Evolutionary conservation across 2,329 filamentous ascomycete species (phyloP).

Genomic region (Canariomyces notabilis): DNA sequence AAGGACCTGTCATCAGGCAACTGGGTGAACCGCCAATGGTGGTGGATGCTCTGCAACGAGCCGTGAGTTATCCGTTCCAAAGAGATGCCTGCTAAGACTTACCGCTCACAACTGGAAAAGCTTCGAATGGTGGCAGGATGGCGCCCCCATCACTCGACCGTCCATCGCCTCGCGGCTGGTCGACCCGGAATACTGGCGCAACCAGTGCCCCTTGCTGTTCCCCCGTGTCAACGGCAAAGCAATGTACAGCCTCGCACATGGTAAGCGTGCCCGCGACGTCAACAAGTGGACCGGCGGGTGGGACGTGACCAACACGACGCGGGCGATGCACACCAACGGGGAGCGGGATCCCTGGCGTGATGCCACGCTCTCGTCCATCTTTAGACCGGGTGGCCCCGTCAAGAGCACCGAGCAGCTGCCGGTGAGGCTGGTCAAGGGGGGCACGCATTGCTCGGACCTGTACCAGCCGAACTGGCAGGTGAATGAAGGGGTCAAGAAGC

Average conservation of each 20-base stretch:
- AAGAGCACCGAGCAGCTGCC: conserved; percentile 31
- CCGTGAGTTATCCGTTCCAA: conserved; percentile 23
- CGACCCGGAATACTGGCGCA: conserved; percentile 35
- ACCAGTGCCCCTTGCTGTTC: conserved; percentile 44
- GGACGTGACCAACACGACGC: conserved; percentile 36
- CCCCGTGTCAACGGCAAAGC: conserved; percentile 26
- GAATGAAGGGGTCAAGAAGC: conserved; percentile 45
- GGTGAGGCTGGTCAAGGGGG: conserved; percentile 32
- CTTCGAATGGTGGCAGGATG: conserved; percentile 39
- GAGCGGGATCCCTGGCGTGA: conserved; percentile 39
- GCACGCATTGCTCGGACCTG: conserved; percentile 38
- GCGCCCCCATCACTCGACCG: conserved; percentile 38
- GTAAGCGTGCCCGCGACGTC: conserved; percentile 30
- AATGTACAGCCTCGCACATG: conserved; percentile 32
- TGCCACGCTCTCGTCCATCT: conserved; percentile 33
- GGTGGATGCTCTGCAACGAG: conserved; percentile 52
- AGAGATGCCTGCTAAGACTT: not conserved
- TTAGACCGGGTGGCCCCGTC: conserved; percentile 36
- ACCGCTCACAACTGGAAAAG: conserved; percentile 15
- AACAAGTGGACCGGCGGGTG: conserved; percentile 39
- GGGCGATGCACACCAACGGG: conserved; percentile 38
- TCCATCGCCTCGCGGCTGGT: conserved; percentile 39
- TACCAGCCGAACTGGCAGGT: conserved; percentile 42
- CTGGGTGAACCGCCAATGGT: conserved; percentile 46
- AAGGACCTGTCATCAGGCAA: conserved; percentile 37